Percentiles rank a stretch among this genome's conserved stretches.
Evolutionary conservation across 1,284 basidiomycete species (phyloP).

Genomic region (Austroboletus novae-zelandiae): DNA sequence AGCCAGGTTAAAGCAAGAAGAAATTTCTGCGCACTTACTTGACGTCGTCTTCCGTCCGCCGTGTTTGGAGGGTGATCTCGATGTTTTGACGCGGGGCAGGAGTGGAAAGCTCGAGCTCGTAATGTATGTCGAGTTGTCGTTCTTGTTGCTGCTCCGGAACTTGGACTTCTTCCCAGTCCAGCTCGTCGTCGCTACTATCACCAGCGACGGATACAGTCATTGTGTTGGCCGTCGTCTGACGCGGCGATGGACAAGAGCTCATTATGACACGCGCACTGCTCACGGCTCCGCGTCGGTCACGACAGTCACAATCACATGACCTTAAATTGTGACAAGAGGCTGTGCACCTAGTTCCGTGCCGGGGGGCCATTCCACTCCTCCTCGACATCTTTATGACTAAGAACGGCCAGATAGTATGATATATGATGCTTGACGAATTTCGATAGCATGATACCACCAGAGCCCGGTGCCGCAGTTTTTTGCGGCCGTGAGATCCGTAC

Average conservation of each 20-base stretch:
- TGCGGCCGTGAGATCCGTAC: too few relatives aligned
- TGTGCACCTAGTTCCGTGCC: too few relatives aligned
- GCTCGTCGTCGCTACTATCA: constrained; percentile 39
- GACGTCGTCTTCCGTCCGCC: constrained; percentile 38
- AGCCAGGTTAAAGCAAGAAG: neutral
- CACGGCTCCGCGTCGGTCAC: too few relatives aligned
- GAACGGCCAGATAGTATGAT: too few relatives aligned
- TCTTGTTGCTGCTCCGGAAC: constrained; percentile 29
- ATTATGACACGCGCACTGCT: too few relatives aligned
- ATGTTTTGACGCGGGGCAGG: constrained; percentile 39
- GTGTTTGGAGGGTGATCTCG: constrained; percentile 58
- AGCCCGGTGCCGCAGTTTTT: too few relatives aligned
- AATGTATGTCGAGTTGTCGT: constrained; percentile 5
- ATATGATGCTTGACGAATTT: too few relatives aligned
- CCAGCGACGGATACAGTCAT: constrained; percentile 20
- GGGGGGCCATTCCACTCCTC: too few relatives aligned
- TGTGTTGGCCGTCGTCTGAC: constrained; percentile 4
- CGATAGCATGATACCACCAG: too few relatives aligned
- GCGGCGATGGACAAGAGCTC: neutral
- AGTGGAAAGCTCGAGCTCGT: constrained; percentile 25
- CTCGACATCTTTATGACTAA: too few relatives aligned
- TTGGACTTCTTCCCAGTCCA: constrained; percentile 45
- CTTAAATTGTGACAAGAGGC: too few relatives aligned
- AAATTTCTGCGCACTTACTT: constrained; percentile 24
- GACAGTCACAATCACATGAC: too few relatives aligned